phyloP scores from a whole-genome alignment of 371 early-diverging fungal species.

The Mucor mucedo region DNA sequence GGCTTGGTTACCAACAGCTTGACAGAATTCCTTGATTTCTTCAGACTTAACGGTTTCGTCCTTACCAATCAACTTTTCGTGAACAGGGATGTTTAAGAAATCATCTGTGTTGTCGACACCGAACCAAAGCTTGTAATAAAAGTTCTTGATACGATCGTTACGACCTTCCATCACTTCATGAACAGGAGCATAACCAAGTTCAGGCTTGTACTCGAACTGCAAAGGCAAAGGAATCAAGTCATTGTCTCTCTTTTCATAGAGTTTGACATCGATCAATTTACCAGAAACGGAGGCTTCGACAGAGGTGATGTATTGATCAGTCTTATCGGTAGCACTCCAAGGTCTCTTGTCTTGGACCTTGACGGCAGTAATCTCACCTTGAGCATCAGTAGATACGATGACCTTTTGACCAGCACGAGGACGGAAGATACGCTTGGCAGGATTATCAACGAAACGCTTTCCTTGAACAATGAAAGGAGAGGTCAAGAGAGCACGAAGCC shows the following conservation, averaged over 20 bases:
- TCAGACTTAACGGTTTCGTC: constrained; percentile 65
- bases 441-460: constrained; percentile 78
- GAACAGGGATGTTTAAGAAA: constrained; percentile 60
- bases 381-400: constrained; percentile 59
- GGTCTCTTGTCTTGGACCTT: constrained; percentile 70
- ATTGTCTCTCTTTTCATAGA: constrained; percentile 75
- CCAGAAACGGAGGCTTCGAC: constrained; percentile 67
- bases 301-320: constrained; percentile 61
- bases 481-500: constrained; percentile 90
- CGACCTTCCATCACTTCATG: constrained; percentile 94
- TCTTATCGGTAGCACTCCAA: constrained; percentile 65
- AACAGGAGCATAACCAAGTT: constrained; percentile 82
- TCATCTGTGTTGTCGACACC: constrained; percentile 61
- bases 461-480: constrained; percentile 85
- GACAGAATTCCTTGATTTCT: constrained; percentile 83
- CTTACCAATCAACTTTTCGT: constrained; percentile 67
- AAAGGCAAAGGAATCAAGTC: constrained; percentile 76
- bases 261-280: constrained; percentile 70
- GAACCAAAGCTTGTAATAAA: constrained; percentile 92
- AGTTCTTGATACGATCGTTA: constrained; percentile 91
- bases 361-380: constrained; percentile 47
- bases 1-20: constrained; percentile 90
- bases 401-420: constrained; percentile 87
- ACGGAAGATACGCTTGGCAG: constrained; percentile 76
- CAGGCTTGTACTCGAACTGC: constrained; percentile 81